These are phyloP conservation scores for Cutaneotrichosporon spelunceum DNA, from an alignment of 1,284 basidiomycete genomes.

Conservation along the genomic window DNA sequence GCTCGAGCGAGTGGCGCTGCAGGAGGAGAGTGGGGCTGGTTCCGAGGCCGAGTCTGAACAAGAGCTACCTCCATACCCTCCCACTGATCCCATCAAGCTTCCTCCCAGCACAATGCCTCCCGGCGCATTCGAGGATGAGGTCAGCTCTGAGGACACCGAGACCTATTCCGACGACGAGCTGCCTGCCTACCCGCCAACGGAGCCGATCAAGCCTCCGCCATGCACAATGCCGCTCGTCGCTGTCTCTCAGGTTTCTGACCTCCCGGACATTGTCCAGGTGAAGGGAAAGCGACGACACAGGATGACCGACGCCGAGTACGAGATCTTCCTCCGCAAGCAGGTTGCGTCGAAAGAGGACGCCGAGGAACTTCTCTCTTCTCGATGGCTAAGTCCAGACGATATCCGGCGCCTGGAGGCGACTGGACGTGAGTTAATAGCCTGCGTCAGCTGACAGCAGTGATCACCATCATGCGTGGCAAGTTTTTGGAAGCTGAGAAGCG, in stretches of 20 bases:
- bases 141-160: neutral
- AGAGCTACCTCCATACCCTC: too few relatives aligned
- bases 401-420: slow-evolving; percentile 34
- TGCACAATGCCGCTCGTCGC: slow-evolving; percentile 7
- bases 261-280: neutral
- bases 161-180: neutral
- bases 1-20: neutral
- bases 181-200: neutral
- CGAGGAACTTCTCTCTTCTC: slow-evolving; percentile 33
- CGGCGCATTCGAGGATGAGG: neutral
- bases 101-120: neutral
- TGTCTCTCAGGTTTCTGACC: slow-evolving; percentile 2
- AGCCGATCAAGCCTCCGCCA: neutral
- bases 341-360: slow-evolving; percentile 18
- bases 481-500: slow-evolving; percentile 32
- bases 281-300: neutral
- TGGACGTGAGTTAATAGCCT: slow-evolving; percentile 17
- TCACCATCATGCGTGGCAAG: slow-evolving; percentile 39
- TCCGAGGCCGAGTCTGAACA: neutral
- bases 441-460: slow-evolving; percentile 19
- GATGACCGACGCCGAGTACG: slow-evolving; percentile 1
- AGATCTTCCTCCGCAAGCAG: slow-evolving; percentile 1
- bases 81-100: neutral
- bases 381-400: slow-evolving; percentile 31
- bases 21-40: neutral